Evolutionary conservation across 441 rosid species (phyloP), one percentile per base, ranked within the genome.

Genomic region (Croton setiger): DNA sequence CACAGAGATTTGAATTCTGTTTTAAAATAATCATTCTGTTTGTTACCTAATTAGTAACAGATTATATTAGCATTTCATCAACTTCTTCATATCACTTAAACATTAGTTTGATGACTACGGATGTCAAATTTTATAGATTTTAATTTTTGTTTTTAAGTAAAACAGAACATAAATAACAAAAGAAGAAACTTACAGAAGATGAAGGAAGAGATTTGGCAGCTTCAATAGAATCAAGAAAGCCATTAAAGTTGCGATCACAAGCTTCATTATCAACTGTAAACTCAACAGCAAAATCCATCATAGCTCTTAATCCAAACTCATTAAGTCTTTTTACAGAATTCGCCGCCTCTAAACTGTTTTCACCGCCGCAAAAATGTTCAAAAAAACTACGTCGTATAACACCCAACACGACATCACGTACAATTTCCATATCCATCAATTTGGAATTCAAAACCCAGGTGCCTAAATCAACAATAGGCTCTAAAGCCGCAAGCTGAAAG

Each of bases 331-430:
- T 66, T 18, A 87, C 75, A 48, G 80, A 76, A 45, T 66, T 39
- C 9, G 58, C 84, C 0, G 84, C 93, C 64, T 80, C 87, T 5
- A 20, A 60, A 0, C 78, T 65, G 20, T 72, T 73, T 74, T 91
- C 96, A 0, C 98, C 97, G 0, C 88, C 97, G 5, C 94, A 91
- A 49, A 93, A 93, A 70, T 91, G 98, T 63, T 88, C 88, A 21
- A 79, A 91, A 56, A 93, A 85, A 13, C 86, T 91, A 41, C 67
- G 76, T 74, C 81, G 82, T 0, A 91, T 72, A 17, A 67, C 8
- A 35, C 62, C 44, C 35, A 82, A 57, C 36, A 93, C 70, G 7
- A 74, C 20, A 3, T 76, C 82, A 0, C 94, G 84, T 17, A 79
- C 62, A 14, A 80, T 51, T 10, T 72, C 59, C 2, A 66, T 35